Evolutionary conservation across 805 yeast genomes (phyloP).

Genomic region (Torulaspora franciscae): DNA sequence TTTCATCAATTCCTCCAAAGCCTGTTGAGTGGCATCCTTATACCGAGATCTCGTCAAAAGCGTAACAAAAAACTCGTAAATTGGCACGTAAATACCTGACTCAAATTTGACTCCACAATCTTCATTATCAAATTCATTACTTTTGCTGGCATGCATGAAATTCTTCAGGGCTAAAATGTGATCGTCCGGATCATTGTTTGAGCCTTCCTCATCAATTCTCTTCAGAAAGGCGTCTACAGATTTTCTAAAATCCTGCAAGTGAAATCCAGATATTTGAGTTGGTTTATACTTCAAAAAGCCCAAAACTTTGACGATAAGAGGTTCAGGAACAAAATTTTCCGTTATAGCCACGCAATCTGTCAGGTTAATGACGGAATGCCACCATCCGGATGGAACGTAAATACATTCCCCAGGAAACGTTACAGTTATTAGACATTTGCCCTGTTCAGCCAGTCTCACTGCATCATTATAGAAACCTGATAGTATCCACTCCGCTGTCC

Average conservation of each 20-base stretch:
- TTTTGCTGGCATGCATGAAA: slow-evolving; percentile 32
- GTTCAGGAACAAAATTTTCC: slow-evolving; percentile 76
- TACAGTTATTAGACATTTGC: slow-evolving; percentile 59
- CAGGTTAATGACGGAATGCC: slow-evolving; percentile 89
- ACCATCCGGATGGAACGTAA: slow-evolving; percentile 95
- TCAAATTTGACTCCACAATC: slow-evolving; percentile 56
- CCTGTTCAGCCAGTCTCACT: slow-evolving; percentile 44
- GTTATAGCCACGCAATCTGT: slow-evolving; percentile 83
- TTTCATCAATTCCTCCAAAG: slow-evolving; percentile 34
- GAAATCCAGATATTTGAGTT: slow-evolving; percentile 77
- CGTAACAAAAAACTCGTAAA: slow-evolving; percentile 56
- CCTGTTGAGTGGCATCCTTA: slow-evolving; percentile 35
- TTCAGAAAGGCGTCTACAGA: slow-evolving; percentile 28
- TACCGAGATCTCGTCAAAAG: slow-evolving; percentile 41
- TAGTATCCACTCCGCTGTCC: slow-evolving; percentile 86
- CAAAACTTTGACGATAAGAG: slow-evolving; percentile 56
- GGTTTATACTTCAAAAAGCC: slow-evolving; percentile 61
- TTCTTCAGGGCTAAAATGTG: slow-evolving; percentile 22
- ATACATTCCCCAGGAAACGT: slow-evolving; percentile 80
- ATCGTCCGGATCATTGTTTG: slow-evolving; percentile 4
- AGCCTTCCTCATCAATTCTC: slow-evolving; percentile 5
- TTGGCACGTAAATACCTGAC: slow-evolving; percentile 42
- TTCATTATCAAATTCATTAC: slow-evolving; percentile 40
- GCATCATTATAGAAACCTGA: slow-evolving; percentile 76
- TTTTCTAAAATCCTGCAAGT: slow-evolving; percentile 46